A percentile compares a stretch with the other conserved stretches of the same genome.
These are phyloP conservation scores for Lycium barbarum DNA, from an alignment of 257 asterid species.

Conservation along the genomic window DNA sequence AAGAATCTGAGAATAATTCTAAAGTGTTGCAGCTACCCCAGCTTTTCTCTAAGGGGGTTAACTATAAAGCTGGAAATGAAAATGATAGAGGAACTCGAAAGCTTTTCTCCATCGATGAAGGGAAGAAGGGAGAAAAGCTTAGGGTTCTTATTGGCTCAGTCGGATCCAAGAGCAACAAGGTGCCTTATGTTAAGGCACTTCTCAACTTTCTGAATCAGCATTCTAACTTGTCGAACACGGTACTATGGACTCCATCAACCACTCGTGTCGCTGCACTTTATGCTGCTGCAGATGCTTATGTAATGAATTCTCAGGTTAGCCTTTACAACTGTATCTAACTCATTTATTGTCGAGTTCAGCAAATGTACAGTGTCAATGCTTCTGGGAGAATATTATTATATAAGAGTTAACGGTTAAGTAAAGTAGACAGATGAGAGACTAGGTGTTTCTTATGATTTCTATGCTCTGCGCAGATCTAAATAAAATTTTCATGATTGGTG, in stretches of 20 bases:
- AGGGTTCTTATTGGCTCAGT: conserved; percentile 93
- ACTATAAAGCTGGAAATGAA: conserved; percentile 29
- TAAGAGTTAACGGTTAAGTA: not conserved
- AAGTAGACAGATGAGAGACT: not conserved
- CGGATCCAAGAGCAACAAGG: conserved; percentile 93
- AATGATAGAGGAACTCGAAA: conserved; percentile 45
- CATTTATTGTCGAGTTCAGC: not conserved
- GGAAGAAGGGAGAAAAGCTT: conserved; percentile 48
- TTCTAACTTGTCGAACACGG: conserved; percentile 69
- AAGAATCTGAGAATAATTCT: conserved; percentile 18
- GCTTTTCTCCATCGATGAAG: conserved; percentile 42
- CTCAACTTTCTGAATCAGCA: conserved; percentile 63
- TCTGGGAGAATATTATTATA: not conserved
- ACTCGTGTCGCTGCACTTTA: conserved; percentile 92
- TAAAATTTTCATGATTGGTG: not conserved
- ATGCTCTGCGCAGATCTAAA: not conserved
- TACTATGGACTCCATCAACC: conserved; percentile 97
- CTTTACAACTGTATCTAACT: not conserved
- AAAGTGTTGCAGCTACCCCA: conserved; percentile 32
- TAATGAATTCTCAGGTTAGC: conserved; percentile 95
- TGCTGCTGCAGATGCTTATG: conserved; percentile 93
- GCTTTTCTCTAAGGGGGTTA: conserved; percentile 28
- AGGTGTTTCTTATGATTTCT: not conserved
- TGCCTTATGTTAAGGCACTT: conserved; percentile 72
- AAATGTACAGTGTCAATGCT: conserved; percentile 11